Evolutionary conservation across 1,284 basidiomycete genomes (phyloP).

Genomic region (Microbotryum lychnidis-dioicae): DNA sequence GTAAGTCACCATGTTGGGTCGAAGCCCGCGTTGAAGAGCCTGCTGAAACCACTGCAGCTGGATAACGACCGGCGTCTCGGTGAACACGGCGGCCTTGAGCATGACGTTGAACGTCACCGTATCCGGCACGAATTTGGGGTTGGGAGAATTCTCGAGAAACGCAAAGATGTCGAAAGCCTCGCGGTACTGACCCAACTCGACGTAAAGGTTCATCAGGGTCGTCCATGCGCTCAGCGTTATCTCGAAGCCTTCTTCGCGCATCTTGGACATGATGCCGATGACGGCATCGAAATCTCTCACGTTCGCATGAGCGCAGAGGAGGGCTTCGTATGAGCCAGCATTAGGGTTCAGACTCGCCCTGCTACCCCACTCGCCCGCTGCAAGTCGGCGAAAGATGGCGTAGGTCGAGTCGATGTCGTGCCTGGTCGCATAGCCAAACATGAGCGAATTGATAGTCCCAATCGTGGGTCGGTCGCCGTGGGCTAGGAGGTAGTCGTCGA

Average conservation of each 20-base stretch:
- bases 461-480: conserved; percentile 1
- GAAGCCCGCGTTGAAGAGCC: conserved; percentile 48
- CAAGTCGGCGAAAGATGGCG: conserved; percentile 53
- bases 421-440: conserved; percentile 51
- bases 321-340: conserved; percentile 55
- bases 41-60: conserved; percentile 59
- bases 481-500: conserved; percentile 7
- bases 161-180: conserved; percentile 65
- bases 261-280: conserved; percentile 52
- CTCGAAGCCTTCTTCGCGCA: conserved; percentile 50
- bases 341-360: conserved; percentile 47
- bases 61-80: conserved; percentile 64
- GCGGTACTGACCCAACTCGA: conserved; percentile 70
- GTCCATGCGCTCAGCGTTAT: conserved; percentile 60
- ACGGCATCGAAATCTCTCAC: conserved; percentile 58
- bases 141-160: conserved; percentile 49
- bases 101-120: conserved; percentile 61
- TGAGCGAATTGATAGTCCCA: conserved; percentile 41
- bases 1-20: conserved; percentile 61
- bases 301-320: conserved; percentile 61
- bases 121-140: conserved; percentile 32
- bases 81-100: conserved; percentile 73
- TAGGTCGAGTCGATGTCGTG: conserved; percentile 52
- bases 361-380: conserved; percentile 43
- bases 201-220: conserved; percentile 72